Evolutionary conservation across 2,329 filamentous ascomycete species (phyloP).

Genomic region (Alternaria angustiovoidea): DNA sequence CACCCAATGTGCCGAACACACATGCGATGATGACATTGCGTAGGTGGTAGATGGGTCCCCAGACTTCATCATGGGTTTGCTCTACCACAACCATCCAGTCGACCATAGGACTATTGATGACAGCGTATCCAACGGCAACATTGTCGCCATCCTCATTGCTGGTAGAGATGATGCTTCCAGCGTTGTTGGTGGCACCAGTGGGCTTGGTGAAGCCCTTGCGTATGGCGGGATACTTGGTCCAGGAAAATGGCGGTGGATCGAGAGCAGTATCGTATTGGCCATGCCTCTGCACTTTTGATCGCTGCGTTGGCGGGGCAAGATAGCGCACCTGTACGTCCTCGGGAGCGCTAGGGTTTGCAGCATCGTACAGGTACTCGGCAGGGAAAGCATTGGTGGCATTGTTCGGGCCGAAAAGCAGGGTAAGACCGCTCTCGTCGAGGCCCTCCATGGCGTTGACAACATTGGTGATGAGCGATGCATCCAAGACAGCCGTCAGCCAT

Average conservation of each 20-base stretch:
- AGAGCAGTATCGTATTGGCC: conserved; percentile 35
- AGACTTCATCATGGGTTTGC: conserved; percentile 76
- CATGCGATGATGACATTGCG: conserved; percentile 82
- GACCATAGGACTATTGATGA: conserved; percentile 71
- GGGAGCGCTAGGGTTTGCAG: conserved; percentile 28
- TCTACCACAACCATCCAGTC: conserved; percentile 87
- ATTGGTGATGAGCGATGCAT: conserved; percentile 69
- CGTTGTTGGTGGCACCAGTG: conserved; percentile 65
- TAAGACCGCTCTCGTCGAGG: conserved; percentile 72
- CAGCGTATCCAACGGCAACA: conserved; percentile 83
- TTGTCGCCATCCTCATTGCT: conserved; percentile 73
- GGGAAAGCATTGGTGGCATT: conserved; percentile 67
- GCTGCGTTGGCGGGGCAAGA: conserved; percentile 44
- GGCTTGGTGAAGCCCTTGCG: conserved; percentile 65
- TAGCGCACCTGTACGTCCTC: conserved; percentile 42
- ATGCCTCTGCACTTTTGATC: conserved; percentile 35
- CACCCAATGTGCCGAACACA: conserved; percentile 81
- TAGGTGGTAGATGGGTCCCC: conserved; percentile 76
- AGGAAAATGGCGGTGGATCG: conserved; percentile 59
- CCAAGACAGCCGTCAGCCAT: conserved; percentile 82
- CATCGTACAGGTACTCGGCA: conserved; percentile 41
- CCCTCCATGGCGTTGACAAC: conserved; percentile 73
- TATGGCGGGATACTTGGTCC: conserved; percentile 70
- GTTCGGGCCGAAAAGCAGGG: conserved; percentile 74
- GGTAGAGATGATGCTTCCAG: conserved; percentile 72